Evolutionary conservation across 306 rosid species (phyloP).

Genomic region (Gleditsia sinensis): DNA sequence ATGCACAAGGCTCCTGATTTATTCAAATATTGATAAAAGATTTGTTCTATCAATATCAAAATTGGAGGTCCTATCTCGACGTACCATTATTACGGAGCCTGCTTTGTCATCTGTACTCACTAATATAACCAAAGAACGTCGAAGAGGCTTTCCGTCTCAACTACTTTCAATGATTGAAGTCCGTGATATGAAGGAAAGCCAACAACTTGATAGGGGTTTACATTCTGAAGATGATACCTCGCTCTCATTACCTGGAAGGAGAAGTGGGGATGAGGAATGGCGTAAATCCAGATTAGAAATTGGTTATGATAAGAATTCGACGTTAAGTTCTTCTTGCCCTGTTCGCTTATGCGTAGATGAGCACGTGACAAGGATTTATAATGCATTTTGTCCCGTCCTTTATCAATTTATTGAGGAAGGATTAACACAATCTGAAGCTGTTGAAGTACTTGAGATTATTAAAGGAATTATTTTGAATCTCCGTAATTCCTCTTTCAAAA

Average conservation of each 20-base stretch:
- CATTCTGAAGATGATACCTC: slow-evolving; percentile 58
- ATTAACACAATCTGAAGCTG: slow-evolving; percentile 51
- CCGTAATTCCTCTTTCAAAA: slow-evolving; percentile 61
- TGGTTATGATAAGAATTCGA: slow-evolving; percentile 58
- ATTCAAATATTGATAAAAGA: slow-evolving; percentile 14
- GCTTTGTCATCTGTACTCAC: slow-evolving; percentile 56
- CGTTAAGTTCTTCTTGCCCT: slow-evolving; percentile 64
- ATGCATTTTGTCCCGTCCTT: slow-evolving; percentile 68
- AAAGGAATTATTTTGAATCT: slow-evolving; percentile 55
- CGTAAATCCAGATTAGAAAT: slow-evolving; percentile 75
- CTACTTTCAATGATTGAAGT: slow-evolving; percentile 61
- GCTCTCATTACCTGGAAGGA: slow-evolving; percentile 87
- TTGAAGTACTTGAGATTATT: slow-evolving; percentile 56
- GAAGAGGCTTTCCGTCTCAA: slow-evolving; percentile 62
- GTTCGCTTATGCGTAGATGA: slow-evolving; percentile 78
- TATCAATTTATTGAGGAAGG: slow-evolving; percentile 56
- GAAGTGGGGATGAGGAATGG: slow-evolving; percentile 92
- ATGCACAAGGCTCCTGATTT: slow-evolving; percentile 15
- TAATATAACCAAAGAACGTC: slow-evolving; percentile 58
- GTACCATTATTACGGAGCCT: slow-evolving; percentile 60
- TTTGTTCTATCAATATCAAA: slow-evolving; percentile 16
- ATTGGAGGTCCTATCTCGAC: slow-evolving; percentile 76
- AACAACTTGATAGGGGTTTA: slow-evolving; percentile 56
- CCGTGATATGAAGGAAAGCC: slow-evolving; percentile 70
- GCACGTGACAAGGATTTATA: slow-evolving; percentile 75